These are phyloP conservation scores for Choiromyces venosus DNA, from an alignment of 495 filamentous ascomycete genomes.

Conservation along the genomic window DNA sequence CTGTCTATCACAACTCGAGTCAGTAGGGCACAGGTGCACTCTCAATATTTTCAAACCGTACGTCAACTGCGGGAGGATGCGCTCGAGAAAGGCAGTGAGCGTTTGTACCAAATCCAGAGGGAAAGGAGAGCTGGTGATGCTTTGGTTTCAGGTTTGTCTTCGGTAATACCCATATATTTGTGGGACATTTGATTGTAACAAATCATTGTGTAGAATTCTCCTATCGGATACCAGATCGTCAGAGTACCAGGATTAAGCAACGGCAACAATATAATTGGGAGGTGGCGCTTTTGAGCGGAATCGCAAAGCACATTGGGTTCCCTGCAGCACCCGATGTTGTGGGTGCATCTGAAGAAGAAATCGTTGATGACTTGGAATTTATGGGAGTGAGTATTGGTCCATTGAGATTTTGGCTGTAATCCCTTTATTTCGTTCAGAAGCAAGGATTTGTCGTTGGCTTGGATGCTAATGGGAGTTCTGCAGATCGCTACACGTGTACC, in stretches of 20 bases:
- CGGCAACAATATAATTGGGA: slow-evolving; percentile 86
- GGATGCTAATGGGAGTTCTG: slow-evolving; percentile 34
- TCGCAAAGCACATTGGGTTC: slow-evolving; percentile 92
- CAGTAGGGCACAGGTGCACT: slow-evolving; percentile 72
- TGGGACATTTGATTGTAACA: slow-evolving; percentile 26
- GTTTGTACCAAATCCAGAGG: slow-evolving; percentile 86
- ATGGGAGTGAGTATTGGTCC: slow-evolving; percentile 69
- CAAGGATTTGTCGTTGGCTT: slow-evolving; percentile 25
- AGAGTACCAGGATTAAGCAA: slow-evolving; percentile 67
- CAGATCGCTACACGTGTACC: slow-evolving; percentile 42
- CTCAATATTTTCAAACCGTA: slow-evolving; percentile 77
- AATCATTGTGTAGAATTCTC: slow-evolving; percentile 38
- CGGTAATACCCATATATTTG: slow-evolving; percentile 47
- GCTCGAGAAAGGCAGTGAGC: slow-evolving; percentile 72
- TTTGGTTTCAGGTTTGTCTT: slow-evolving; percentile 60
- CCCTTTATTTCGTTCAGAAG: slow-evolving; percentile 26
- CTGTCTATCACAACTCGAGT: slow-evolving; percentile 68
- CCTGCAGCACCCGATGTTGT: slow-evolving; percentile 83
- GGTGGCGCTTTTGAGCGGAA: slow-evolving; percentile 79
- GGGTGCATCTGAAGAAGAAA: slow-evolving; percentile 62
- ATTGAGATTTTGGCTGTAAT: slow-evolving; percentile 21
- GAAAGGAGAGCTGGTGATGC: slow-evolving; percentile 78
- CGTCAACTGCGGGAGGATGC: slow-evolving; percentile 73
- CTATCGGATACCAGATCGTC: slow-evolving; percentile 63
- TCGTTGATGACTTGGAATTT: slow-evolving; percentile 79